Base-by-base conservation (phyloP, 139 green algal genomes). In the Axilococcus clingmanii region DNA sequence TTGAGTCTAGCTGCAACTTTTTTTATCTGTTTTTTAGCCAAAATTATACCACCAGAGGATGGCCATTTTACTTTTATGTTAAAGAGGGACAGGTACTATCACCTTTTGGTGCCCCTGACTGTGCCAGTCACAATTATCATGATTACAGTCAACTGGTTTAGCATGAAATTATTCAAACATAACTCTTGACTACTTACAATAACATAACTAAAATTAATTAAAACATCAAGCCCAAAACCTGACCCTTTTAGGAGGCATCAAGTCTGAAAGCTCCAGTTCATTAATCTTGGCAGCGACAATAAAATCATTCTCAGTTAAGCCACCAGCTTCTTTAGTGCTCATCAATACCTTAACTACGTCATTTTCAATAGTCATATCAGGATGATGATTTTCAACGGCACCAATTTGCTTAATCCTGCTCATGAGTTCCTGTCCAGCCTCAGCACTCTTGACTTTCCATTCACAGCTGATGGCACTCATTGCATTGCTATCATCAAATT, bases 231-330 rank as follows among this genome's bases (percentile, higher is more conserved):
- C 78, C 78, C 79, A 87, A 58, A 85, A 84, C 11, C 72, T 59
- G 40, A 51, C 55, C 61, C 80, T 87, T 29, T 63, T 66, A 59
- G 89, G 86, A 25, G 65, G 52, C 43, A 80, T 53, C 23, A 94
- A 66, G 38, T 93, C 77, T 7, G 36, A 40, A 4, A 89, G 1
- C 17, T 85, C 64, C 1, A 89, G 25, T 14, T 78, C 56, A 66
- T 89, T 87, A 49, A 93, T 71, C 59, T 86, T 79, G 17, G 77
- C 69, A 0, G 86, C 86, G 37, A 95, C 46, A 57, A 95, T 89
- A 66, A 95, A 95, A 66, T 95, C 87, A 58, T 93, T 94, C 59
- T 87, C 74, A 4, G 83, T 94, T n/a, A 95, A 59, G 9, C 87
- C 87, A 36, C 79, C 83, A 64, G 46, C 19, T 28, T 67, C 61